A percentile compares a stretch with the other conserved stretches of the same genome.
phyloP scores from a whole-genome alignment of 768 basidiomycete genomes.

The Russula emetica region DNA sequence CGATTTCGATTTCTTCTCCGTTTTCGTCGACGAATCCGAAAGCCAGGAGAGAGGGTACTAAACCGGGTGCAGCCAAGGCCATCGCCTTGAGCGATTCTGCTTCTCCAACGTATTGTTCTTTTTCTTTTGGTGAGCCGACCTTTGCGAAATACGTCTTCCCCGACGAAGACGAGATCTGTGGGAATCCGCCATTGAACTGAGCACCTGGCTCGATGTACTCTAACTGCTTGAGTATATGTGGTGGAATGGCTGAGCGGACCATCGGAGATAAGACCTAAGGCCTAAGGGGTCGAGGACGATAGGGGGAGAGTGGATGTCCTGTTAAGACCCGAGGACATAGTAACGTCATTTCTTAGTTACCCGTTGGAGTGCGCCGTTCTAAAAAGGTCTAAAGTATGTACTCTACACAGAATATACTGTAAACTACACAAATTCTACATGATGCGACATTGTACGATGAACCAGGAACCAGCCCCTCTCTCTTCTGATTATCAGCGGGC shows the following conservation, averaged over 20 bases:
- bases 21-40: slow-evolving; percentile 39
- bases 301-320: background rate
- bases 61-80: slow-evolving; percentile 56
- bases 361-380: background rate
- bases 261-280: slow-evolving; percentile 7
- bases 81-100: slow-evolving; percentile 65
- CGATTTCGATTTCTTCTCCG: slow-evolving; percentile 30
- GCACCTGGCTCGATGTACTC: slow-evolving; percentile 47
- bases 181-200: slow-evolving; percentile 44
- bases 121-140: slow-evolving; percentile 46
- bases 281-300: background rate
- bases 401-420: background rate
- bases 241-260: slow-evolving; percentile 22
- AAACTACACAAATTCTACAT: background rate
- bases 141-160: slow-evolving; percentile 63
- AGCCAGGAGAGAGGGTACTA: slow-evolving; percentile 56
- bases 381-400: slow-evolving; percentile 1
- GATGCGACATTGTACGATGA: background rate
- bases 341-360: background rate
- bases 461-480: background rate
- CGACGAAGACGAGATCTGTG: slow-evolving; percentile 52
- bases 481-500: background rate
- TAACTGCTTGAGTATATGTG: slow-evolving; percentile 43
- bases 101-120: slow-evolving; percentile 67
- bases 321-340: background rate